Evolutionary conservation across 768 basidiomycete genomes (phyloP), one percentile per base, ranked within the genome.

Genomic region (Omphalotus guepiniiformis): DNA sequence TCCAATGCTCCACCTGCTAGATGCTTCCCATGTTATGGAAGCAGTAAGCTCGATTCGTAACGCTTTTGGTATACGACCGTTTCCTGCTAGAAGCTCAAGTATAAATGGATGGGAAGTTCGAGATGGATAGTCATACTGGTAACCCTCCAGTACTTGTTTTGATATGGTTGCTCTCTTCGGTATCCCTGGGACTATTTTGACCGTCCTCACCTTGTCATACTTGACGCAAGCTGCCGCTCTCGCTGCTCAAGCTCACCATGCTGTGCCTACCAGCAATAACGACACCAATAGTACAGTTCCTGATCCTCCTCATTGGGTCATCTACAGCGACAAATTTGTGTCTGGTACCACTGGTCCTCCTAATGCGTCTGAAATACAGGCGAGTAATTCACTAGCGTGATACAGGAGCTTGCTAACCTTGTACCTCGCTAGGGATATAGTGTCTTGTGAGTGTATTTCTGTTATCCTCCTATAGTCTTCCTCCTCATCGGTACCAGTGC

Each of bases 261-360:
- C 32, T n/a, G 19, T 11, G n/a, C 30, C 21, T 30, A 15, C 23
- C 8, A 8, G 28, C n/a, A 23, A 28, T 26, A 12, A 19, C 42
- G 3, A 32, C 35, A 21, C 45, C 35, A 47, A 36, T 18, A n/a
- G 11, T 12, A 38, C 45, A 7, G 30, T 43, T 25, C 58, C 61
- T 12, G 61, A 58, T 7, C 59, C 69, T 3, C 72, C 72, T 2
- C 65, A 66, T 49, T 75, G 65, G 43, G 71, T 72, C 4, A 58
- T 65, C 26, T 70, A 73, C 46, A 63, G 60, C 41, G 70, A 73
- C 52, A 55, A 61, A 54, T 68, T 53, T 47, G 58, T 64, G n/a
- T 57, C 67, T 16, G 68, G 69, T 3, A 54, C 62, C n/a, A 68
- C 64, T 16, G 68, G 69, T 1, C 70, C 70, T 8, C 72, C 70